phyloP scores from a whole-genome alignment of 495 filamentous ascomycete genomes.

The Penicillium goetzii region DNA sequence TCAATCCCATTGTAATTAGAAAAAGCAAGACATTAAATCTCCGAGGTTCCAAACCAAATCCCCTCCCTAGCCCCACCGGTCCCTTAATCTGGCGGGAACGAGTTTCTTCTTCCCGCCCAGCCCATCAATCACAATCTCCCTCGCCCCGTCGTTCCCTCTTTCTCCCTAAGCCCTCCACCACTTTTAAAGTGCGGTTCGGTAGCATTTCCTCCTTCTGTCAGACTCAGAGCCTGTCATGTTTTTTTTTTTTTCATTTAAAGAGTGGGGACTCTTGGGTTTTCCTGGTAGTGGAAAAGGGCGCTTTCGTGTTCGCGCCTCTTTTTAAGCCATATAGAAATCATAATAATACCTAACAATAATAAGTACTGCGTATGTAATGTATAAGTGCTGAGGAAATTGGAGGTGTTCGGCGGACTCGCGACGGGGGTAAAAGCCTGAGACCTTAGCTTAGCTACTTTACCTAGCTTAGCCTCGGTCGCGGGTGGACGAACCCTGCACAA shows the following conservation, averaged over 20 bases:
- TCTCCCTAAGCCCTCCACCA: too few species aligned
- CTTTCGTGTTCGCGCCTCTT: too few species aligned
- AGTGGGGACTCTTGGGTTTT: too few species aligned
- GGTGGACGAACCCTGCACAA: background rate
- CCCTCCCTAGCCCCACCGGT: slow-evolving; percentile 22
- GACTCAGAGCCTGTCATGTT: too few species aligned
- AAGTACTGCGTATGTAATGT: too few species aligned
- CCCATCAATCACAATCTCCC: background rate
- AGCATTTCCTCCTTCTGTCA: too few species aligned
- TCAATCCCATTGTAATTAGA: background rate
- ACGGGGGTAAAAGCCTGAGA: slow-evolving; percentile 2
- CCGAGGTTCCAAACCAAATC: slow-evolving; percentile 5
- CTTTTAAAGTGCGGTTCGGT: too few species aligned
- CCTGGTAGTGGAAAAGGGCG: too few species aligned
- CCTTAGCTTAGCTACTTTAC: slow-evolving; percentile 5
- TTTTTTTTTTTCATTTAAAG: too few species aligned
- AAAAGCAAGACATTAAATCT: slow-evolving; percentile 6
- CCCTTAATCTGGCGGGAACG: slow-evolving; percentile 33
- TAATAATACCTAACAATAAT: too few species aligned
- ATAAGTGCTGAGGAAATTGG: background rate
- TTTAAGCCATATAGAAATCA: too few species aligned
- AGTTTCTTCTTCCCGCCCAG: background rate
- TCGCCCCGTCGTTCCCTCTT: too few species aligned
- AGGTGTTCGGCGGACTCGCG: background rate
- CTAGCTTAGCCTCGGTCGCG: slow-evolving; percentile 8